These are phyloP conservation scores for Zizania latifolia DNA, from an alignment of 176 grass and related monocot species.

Conservation along the genomic window DNA sequence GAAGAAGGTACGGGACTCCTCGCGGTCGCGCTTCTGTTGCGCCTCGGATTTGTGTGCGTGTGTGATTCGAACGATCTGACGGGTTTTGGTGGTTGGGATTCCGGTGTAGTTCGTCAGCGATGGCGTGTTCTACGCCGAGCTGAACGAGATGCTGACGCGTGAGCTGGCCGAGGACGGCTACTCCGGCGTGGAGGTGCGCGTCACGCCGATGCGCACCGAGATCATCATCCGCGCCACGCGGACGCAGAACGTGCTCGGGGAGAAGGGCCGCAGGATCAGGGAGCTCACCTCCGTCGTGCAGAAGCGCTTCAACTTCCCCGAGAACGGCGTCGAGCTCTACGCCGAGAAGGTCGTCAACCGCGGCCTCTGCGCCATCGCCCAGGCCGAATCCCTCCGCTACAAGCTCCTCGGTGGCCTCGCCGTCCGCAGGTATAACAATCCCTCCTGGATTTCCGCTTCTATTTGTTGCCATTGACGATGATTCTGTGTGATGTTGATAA, in stretches of 20 bases:
- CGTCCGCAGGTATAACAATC: constrained; percentile 57
- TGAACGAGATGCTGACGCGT: constrained; percentile 74
- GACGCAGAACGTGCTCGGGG: constrained; percentile 79
- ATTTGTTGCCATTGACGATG: not conserved
- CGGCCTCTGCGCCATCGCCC: constrained; percentile 73
- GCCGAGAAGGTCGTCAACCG: constrained; percentile 78
- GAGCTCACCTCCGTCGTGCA: constrained; percentile 76
- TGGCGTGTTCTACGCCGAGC: constrained; percentile 74
- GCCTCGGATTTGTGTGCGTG: not conserved
- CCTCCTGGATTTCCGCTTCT: too few relatives aligned
- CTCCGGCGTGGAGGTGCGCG: constrained; percentile 70
- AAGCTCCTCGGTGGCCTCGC: constrained; percentile 81
- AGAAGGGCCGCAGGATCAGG: constrained; percentile 75
- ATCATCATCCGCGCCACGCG: constrained; percentile 76
- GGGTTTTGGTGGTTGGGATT: too few relatives aligned
- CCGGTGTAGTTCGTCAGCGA: constrained; percentile 59
- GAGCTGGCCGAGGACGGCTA: constrained; percentile 76
- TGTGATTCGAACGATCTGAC: constrained; percentile 25
- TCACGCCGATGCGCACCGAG: constrained; percentile 81
- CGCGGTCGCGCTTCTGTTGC: not conserved
- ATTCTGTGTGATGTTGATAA: not conserved
- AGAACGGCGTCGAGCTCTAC: constrained; percentile 72
- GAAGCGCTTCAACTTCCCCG: constrained; percentile 80
- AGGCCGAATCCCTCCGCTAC: constrained; percentile 76
- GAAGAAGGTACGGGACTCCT: constrained; percentile 56